Conservation (phyloP, 148 eudicot genomes). For the Nepenthes mirabilis region DNA sequence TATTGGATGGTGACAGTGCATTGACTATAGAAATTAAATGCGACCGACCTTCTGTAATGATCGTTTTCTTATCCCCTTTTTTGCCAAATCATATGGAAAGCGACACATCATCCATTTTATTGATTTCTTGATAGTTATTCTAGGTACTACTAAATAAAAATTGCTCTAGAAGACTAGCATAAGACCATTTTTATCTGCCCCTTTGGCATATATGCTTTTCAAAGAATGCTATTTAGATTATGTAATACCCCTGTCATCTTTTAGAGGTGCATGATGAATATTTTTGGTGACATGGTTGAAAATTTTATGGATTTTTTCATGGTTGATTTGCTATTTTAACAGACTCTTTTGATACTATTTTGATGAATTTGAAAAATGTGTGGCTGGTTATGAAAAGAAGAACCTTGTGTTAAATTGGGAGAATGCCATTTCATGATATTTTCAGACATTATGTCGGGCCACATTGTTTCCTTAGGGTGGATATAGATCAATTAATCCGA, state of each 20-base stretch:
- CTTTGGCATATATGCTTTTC: background rate
- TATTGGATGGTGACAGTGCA: background rate
- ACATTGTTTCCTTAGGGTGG: background rate
- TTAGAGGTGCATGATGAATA: background rate
- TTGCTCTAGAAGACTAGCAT: constrained; percentile 1
- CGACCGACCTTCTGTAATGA: background rate
- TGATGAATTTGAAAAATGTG: background rate
- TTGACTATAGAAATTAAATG: background rate
- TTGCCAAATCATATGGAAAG: background rate
- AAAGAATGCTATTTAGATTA: constrained; percentile 1
- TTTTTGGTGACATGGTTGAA: background rate
- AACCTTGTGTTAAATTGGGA: background rate
- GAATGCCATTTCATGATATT: background rate
- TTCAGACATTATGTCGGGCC: background rate
- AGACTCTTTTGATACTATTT: background rate
- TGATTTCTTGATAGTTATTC: constrained; percentile 6
- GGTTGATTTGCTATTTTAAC: constrained; percentile 2
- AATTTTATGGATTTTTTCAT: background rate
- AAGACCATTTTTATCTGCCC: background rate
- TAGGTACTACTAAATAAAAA: constrained; percentile 1
- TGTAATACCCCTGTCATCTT: constrained; percentile 4
- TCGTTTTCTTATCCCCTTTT: background rate
- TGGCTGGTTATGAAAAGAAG: background rate
- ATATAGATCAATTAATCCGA: background rate
- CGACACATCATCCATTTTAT: background rate